Conservation (phyloP, 2,329 filamentous ascomycete genomes). For the Coniosporium tulheliwenetii region DNA sequence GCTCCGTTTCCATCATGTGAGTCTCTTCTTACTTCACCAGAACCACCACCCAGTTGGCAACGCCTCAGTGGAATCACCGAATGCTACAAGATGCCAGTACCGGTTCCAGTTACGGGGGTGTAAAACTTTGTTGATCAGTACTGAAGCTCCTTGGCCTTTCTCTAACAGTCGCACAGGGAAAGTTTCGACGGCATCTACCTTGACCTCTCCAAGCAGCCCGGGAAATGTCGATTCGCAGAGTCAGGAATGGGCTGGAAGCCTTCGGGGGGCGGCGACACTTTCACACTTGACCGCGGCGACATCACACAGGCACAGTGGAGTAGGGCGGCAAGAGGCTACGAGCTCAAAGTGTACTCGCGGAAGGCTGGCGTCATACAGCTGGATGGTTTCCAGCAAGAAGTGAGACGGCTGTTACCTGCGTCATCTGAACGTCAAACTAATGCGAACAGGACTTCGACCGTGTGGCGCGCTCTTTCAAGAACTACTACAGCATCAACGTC, state of each 20-base stretch:
- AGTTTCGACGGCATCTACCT: conserved; percentile 96
- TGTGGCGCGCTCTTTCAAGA: conserved; percentile 83
- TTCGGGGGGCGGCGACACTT: conserved; percentile 70
- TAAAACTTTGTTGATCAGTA: too few species aligned
- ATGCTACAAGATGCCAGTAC: too few species aligned
- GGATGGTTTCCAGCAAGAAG: conserved; percentile 86
- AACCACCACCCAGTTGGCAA: too few species aligned
- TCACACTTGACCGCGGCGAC: conserved; percentile 78
- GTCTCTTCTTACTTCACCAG: too few species aligned
- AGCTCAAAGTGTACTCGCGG: conserved; percentile 79
- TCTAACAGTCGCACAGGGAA: conserved; percentile 39
- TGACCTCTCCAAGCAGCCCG: conserved; percentile 81
- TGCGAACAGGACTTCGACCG: conserved; percentile 67
- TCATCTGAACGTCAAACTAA: conserved; percentile 5
- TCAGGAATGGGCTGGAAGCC: conserved; percentile 94
- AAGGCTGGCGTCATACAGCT: conserved; percentile 79
- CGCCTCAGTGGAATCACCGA: too few species aligned
- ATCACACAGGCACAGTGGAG: conserved; percentile 89
- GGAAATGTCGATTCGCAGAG: conserved; percentile 90
- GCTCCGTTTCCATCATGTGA: too few species aligned
- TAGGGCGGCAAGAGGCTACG: conserved; percentile 77
- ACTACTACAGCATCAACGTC: conserved; percentile 90
- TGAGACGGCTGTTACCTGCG: conserved; percentile 12
- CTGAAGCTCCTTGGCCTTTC: too few species aligned
- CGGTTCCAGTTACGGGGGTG: too few species aligned